Evolutionary conservation across 805 yeast species (phyloP), one percentile per base, ranked within the genome.

Genomic region (Candida maesae): DNA sequence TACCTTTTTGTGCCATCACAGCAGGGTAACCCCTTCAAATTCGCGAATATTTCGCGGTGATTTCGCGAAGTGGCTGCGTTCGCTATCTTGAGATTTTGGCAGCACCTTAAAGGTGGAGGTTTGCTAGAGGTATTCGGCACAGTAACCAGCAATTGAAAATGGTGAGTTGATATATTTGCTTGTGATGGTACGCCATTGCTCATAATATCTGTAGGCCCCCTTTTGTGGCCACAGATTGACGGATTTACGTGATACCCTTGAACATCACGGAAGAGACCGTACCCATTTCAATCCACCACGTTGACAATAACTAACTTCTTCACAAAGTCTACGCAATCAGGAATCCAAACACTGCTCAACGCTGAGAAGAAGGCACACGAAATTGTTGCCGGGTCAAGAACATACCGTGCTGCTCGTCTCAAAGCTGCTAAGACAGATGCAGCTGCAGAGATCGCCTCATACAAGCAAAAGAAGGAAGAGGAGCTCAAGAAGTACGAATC

Each of bases 361-460:
- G 95, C 98, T 48, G 99, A 93, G 71, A 88, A 85, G 68, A 91
- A 87, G 58, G 98, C 99, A n/a, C 97, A 95, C 55, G 90, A 82
- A 55, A 85, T 90, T 50, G 98, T 93, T 47, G 76, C 90, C 57
- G 84, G 84, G 61, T 97, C 99, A 18, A 86, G 98, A 73, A 76
- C 81, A 55, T 88, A 83, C 70, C 87, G 96, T 66, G 76, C 93
- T 31, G 82, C 78, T 52, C 84, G 89, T 51, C 75, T 93, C 63
- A 93, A 91, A 77, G 90, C 93, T 35, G 96, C 98, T 39, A 91
- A 89, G 71, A 69, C 82, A 18, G 98, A 93, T 63, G 99, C 99
- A 27, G 84, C 88, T 50, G 68, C 73, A 42, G 99, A 93, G 66
- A 87, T 93, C 56, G 84, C 81, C 51, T 81, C 79, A 42, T 93